Base-by-base conservation (phyloP, 1,284 basidiomycete species). In the Fistulinella cinereoalba region DNA sequence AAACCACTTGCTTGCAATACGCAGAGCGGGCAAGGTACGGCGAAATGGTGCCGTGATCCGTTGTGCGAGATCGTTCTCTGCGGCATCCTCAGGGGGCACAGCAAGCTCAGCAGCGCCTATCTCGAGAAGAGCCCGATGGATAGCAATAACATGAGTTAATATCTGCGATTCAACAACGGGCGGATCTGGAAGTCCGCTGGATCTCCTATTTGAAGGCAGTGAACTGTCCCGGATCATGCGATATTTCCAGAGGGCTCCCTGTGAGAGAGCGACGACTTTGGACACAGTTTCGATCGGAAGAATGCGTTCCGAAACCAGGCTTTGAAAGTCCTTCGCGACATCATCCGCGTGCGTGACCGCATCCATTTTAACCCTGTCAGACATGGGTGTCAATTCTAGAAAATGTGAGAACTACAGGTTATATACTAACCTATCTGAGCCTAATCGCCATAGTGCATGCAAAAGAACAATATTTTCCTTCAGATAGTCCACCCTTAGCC, bases 1-100 rank as follows among this genome's bases (percentile, higher is more conserved):
- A 22, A 96, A 66, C 96, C 96, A 99, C 65, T 95, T 96, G 58
- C 83, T 85, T 2, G 86, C 80, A 43, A 98, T 85, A 13, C 96
- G 82, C 40, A 98, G 70, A 6, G 92, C 85, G 2, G 95, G 93
- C 3, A 99, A 72, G 10, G 87, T 88, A 25, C 96, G 78, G 24
- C 95, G 78, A 49, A 97, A 85, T 8, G 83, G 80, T 1, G 92
- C 92, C 1, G 88, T 88, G 59, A 98, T 95, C 29, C 80, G 77
- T 58, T 87, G 84, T 6, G 90, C 88, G 5, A 92, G 73, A 58
- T 85, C 82, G 41, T 75, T 71, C 47, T 81, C 77, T 31, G 71
- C 71, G 2, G 68, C 70, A 50, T 83, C 80, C 52, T 80, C 71
- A 3, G 63, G 63, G 13, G 75, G 72, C 16, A 73, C 65, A 46